Evolutionary conservation across 176 grass and related monocot genomes (phyloP).

Genomic region (Oryza officinalis): DNA sequence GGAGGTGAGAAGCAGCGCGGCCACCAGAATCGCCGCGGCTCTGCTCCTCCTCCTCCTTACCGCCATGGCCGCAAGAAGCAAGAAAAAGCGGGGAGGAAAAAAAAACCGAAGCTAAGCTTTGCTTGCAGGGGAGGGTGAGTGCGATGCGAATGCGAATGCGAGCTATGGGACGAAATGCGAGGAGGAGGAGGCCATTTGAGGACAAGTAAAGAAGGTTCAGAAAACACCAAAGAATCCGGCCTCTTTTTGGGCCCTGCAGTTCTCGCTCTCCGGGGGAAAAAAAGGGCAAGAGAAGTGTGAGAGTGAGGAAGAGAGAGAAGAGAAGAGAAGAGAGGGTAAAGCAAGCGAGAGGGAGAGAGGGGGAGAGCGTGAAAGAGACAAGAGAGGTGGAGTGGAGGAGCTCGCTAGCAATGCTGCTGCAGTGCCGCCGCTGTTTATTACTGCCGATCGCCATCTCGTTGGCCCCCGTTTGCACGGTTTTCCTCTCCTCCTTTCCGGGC

Average conservation of each 20-base stretch:
- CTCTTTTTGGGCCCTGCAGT: constrained; percentile 43
- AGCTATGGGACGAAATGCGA: neutral
- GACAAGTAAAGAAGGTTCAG: constrained; percentile 64
- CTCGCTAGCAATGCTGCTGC: neutral
- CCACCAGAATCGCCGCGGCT: constrained; percentile 10
- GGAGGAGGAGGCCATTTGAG: constrained; percentile 38
- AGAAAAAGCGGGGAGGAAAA: neutral
- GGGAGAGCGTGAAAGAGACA: constrained; percentile 33
- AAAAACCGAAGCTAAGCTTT: constrained; percentile 20
- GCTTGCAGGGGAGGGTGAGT: constrained; percentile 8
- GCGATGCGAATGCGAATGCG: neutral
- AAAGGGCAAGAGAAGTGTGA: neutral
- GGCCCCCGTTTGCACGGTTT: neutral
- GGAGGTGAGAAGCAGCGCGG: constrained; percentile 35
- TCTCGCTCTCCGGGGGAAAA: constrained; percentile 20
- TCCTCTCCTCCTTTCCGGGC: neutral
- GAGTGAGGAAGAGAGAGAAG: neutral
- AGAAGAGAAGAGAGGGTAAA: neutral
- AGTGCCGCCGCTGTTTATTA: neutral
- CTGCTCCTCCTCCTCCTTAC: neutral
- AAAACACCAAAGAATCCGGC: constrained; percentile 49
- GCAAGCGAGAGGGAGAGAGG: neutral
- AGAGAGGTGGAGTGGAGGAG: neutral
- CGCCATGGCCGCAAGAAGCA: constrained; percentile 9
- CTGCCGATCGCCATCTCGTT: neutral